phyloP scores from a whole-genome alignment of 345 rosid species.

The Moricandia moricandioides region DNA sequence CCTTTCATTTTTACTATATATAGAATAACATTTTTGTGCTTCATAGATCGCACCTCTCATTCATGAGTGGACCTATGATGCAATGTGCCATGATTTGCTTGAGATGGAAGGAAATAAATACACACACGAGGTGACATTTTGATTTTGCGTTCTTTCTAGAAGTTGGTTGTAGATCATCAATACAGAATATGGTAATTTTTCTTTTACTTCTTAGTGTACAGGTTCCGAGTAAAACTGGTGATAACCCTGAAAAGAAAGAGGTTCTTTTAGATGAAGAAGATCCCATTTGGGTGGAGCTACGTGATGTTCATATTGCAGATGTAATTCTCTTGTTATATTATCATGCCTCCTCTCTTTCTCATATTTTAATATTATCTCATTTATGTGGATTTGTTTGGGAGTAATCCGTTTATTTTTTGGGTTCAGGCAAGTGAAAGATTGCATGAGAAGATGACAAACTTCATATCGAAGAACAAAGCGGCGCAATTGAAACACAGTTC shows the following conservation, averaged over 20 bases:
- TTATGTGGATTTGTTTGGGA: slow-evolving; percentile 8
- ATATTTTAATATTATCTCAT: not conserved
- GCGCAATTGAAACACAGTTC: slow-evolving; percentile 91
- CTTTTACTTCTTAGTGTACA: slow-evolving; percentile 40
- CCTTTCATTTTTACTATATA: not conserved
- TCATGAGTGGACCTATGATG: slow-evolving; percentile 99
- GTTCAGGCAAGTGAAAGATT: slow-evolving; percentile 80
- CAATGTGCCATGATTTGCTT: slow-evolving; percentile 92
- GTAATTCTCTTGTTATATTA: slow-evolving; percentile 40
- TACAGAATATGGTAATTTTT: slow-evolving; percentile 36
- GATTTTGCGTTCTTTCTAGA: slow-evolving; percentile 2
- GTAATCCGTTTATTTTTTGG: not conserved
- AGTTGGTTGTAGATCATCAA: slow-evolving; percentile 13
- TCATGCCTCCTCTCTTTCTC: slow-evolving; percentile 14
- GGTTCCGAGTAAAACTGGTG: slow-evolving; percentile 76
- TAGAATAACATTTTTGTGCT: slow-evolving; percentile 13
- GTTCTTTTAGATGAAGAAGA: slow-evolving; percentile 97
- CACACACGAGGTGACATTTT: slow-evolving; percentile 71
- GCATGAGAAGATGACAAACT: slow-evolving; percentile 92
- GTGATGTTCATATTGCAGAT: slow-evolving; percentile 89
- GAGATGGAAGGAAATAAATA: slow-evolving; percentile 94
- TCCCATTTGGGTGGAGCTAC: slow-evolving; percentile 96
- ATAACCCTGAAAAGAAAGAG: slow-evolving; percentile 77
- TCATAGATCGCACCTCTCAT: slow-evolving; percentile 92
- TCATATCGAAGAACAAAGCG: slow-evolving; percentile 86